Percentiles rank a stretch among this genome's conserved stretches.
Conservation (phyloP, 1,284 basidiomycete genomes). For the Chalciporus sp. region DNA sequence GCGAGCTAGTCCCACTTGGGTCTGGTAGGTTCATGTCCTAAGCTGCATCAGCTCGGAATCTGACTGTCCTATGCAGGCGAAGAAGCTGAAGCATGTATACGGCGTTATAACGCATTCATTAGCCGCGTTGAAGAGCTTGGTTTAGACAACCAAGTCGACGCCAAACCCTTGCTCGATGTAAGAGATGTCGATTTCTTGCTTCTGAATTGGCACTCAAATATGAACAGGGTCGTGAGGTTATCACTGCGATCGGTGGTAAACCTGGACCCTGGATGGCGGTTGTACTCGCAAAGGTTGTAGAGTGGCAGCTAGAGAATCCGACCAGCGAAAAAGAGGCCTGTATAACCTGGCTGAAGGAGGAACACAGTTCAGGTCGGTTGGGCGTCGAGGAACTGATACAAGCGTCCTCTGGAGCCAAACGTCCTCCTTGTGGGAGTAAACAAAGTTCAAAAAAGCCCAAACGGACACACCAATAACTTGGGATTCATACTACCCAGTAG, state of each 20-base stretch:
- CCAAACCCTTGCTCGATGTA: conserved; percentile 77
- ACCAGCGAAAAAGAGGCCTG: conserved; percentile 66
- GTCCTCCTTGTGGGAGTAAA: conserved; percentile 20
- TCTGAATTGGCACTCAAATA: neutral
- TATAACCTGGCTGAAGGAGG: conserved; percentile 63
- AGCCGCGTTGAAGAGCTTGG: conserved; percentile 62
- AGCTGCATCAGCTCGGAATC: neutral
- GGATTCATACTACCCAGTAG: neutral
- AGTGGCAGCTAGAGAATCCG: conserved; percentile 85
- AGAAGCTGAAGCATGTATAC: conserved; percentile 49
- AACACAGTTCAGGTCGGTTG: conserved; percentile 50
- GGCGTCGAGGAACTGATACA: conserved; percentile 30
- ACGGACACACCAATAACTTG: conserved; percentile 30
- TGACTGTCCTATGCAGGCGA: conserved; percentile 37
- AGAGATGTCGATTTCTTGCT: conserved; percentile 32
- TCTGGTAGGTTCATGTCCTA: conserved; percentile 44
- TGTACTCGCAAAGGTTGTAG: conserved; percentile 65
- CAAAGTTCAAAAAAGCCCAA: conserved; percentile 49
- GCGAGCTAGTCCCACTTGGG: conserved; percentile 67
- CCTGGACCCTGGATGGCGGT: conserved; percentile 73
- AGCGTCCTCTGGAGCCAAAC: conserved; percentile 30
- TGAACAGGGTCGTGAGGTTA: conserved; percentile 72
- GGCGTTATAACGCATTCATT: conserved; percentile 69
- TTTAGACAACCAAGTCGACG: conserved; percentile 63
- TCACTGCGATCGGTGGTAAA: conserved; percentile 52